phyloP scores from a whole-genome alignment of 1,284 basidiomycete species.

The Irpex sp. region DNA sequence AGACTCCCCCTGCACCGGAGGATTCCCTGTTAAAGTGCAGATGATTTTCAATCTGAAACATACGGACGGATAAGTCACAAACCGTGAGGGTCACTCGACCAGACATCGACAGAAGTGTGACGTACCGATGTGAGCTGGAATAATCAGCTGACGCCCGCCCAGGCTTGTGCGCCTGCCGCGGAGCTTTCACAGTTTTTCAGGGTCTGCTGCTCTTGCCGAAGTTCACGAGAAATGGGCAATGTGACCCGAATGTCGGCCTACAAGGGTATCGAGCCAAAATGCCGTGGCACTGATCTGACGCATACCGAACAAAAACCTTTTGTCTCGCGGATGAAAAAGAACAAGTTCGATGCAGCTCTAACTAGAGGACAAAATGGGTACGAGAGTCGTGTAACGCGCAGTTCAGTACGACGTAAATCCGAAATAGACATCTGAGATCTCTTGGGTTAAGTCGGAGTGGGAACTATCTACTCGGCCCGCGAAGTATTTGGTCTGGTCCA shows the following conservation, averaged over 20 bases:
- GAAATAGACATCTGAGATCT: too few species aligned
- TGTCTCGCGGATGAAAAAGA: background rate
- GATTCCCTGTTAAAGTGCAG: too few species aligned
- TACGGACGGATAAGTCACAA: too few species aligned
- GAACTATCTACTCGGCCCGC: too few species aligned
- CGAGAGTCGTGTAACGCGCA: too few species aligned
- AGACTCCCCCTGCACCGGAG: too few species aligned
- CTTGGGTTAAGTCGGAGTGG: too few species aligned
- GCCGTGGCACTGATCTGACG: background rate
- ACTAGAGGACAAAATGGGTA: too few species aligned
- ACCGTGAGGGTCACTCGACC: background rate
- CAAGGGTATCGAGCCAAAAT: background rate
- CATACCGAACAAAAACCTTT: background rate
- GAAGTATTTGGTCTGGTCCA: too few species aligned
- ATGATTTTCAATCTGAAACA: background rate
- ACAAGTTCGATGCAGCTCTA: too few species aligned
- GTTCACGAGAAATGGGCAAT: constrained; percentile 3
- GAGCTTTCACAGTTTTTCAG: background rate
- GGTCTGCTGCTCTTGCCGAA: constrained; percentile 1
- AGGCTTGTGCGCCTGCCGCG: constrained; percentile 1
- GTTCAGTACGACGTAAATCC: too few species aligned
- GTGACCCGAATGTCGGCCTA: constrained; percentile 1
- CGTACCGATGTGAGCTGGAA: background rate
- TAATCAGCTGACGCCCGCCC: background rate
- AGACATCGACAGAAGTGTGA: background rate